Conservation (phyloP, 2,329 filamentous ascomycete species). For the Helicocarpus griseus region DNA sequence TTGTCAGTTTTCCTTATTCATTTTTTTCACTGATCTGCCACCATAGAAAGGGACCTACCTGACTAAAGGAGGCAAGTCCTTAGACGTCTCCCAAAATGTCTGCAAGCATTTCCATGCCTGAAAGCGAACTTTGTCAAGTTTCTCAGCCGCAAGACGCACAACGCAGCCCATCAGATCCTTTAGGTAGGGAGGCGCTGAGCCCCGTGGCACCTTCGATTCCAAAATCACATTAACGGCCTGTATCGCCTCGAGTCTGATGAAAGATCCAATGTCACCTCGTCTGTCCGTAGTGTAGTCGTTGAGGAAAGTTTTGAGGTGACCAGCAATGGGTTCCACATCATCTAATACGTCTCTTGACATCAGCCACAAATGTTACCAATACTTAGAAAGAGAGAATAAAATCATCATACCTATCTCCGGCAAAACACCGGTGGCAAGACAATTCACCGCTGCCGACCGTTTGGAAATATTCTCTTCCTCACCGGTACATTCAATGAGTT, state of each 20-base stretch:
- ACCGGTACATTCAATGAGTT: slow-evolving; percentile 25
- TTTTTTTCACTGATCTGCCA: slow-evolving; percentile 6
- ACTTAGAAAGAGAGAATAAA: neutral
- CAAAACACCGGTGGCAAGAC: slow-evolving; percentile 28
- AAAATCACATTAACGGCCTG: slow-evolving; percentile 45
- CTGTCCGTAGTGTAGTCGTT: slow-evolving; percentile 89
- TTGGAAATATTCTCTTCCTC: slow-evolving; percentile 33
- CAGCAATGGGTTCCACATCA: slow-evolving; percentile 19
- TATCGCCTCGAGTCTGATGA: slow-evolving; percentile 72
- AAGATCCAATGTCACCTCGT: slow-evolving; percentile 79
- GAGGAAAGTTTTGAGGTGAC: slow-evolving; percentile 38
- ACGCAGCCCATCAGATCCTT: slow-evolving; percentile 31
- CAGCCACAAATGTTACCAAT: neutral
- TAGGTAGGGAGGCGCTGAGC: slow-evolving; percentile 12
- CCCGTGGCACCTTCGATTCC: slow-evolving; percentile 11
- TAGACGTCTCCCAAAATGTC: slow-evolving; percentile 27
- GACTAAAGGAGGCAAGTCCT: slow-evolving; percentile 25
- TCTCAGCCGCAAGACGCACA: slow-evolving; percentile 71
- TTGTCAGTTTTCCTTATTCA: slow-evolving; percentile 6
- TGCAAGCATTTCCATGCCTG: slow-evolving; percentile 38
- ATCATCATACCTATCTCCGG: slow-evolving; percentile 25
- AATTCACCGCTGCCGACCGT: slow-evolving; percentile 31
- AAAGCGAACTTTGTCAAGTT: slow-evolving; percentile 74
- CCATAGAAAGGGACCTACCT: slow-evolving; percentile 30
- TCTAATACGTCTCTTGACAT: slow-evolving; percentile 15